A percentile compares a stretch with the other conserved stretches of the same genome.
Evolutionary conservation across 352 stramenopile species (phyloP).

Genomic region (Phytophthora litchii): DNA sequence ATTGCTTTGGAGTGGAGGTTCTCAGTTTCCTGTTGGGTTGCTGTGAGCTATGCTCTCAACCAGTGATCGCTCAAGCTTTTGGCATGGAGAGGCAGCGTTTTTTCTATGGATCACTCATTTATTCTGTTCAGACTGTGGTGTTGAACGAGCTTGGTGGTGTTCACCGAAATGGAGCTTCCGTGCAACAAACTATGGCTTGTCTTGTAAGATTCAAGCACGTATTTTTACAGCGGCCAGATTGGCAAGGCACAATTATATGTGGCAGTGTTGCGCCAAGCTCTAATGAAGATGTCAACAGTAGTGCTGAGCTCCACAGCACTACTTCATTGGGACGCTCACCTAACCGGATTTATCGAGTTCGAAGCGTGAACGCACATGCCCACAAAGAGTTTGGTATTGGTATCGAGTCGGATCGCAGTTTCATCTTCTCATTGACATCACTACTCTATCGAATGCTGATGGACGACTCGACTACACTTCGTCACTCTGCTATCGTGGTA

Average conservation of each 20-base stretch:
- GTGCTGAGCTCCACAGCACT: slow-evolving; percentile 10
- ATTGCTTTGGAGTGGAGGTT: slow-evolving; percentile 62
- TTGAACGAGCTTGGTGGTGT: slow-evolving; percentile 60
- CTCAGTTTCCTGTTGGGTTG: slow-evolving; percentile 57
- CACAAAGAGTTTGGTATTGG: slow-evolving; percentile 78
- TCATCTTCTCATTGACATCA: slow-evolving; percentile 63
- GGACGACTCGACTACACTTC: slow-evolving; percentile 55
- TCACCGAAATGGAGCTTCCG: slow-evolving; percentile 35
- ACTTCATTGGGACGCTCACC: slow-evolving; percentile 2
- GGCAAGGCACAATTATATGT: slow-evolving; percentile 64
- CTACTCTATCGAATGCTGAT: slow-evolving; percentile 71
- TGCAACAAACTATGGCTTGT: slow-evolving; percentile 44
- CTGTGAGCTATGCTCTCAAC: slow-evolving; percentile 46
- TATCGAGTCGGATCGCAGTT: slow-evolving; percentile 71
- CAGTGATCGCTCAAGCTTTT: slow-evolving; percentile 41
- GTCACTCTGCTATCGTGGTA: slow-evolving; percentile 51
- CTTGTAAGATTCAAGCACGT: slow-evolving; percentile 55
- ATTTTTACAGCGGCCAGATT: slow-evolving; percentile 70
- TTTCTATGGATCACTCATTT: slow-evolving; percentile 74
- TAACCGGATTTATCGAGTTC: slow-evolving; percentile 48
- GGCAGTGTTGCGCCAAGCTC: slow-evolving; percentile 24
- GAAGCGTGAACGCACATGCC: slow-evolving; percentile 45
- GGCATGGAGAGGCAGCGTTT: slow-evolving; percentile 70
- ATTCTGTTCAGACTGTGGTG: slow-evolving; percentile 59
- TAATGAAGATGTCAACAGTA: slow-evolving; percentile 5